These are phyloP conservation scores for Escallonia rubra DNA, from an alignment of 129 eudicot species.

Conservation along the genomic window DNA sequence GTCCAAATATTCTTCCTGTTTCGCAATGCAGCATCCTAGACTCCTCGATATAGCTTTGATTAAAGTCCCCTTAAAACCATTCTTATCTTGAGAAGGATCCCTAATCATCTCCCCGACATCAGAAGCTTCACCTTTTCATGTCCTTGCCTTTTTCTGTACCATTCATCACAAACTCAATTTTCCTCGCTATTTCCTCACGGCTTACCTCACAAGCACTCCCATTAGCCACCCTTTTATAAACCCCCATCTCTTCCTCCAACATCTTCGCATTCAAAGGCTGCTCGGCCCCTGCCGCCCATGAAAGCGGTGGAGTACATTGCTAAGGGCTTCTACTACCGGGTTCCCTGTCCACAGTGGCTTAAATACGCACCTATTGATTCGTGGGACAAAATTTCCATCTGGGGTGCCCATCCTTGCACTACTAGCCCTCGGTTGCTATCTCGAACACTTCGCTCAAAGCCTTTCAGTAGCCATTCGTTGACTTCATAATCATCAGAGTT, in stretches of 20 bases:
- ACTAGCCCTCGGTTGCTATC: slow-evolving; percentile 34
- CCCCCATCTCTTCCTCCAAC: slow-evolving; percentile 43
- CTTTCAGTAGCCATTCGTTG: slow-evolving; percentile 45
- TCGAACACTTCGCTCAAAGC: slow-evolving; percentile 26
- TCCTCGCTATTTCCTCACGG: slow-evolving; percentile 26
- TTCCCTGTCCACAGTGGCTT: slow-evolving; percentile 67
- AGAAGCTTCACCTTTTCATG: slow-evolving; percentile 24
- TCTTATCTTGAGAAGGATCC: slow-evolving; percentile 15
- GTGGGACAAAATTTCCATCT: slow-evolving; percentile 45
- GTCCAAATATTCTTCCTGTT: slow-evolving; percentile 3
- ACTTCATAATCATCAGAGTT: neutral
- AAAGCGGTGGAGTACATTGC: slow-evolving; percentile 41
- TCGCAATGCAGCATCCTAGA: slow-evolving; percentile 17
- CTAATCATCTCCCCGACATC: slow-evolving; percentile 20
- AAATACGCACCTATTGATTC: slow-evolving; percentile 42
- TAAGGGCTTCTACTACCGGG: slow-evolving; percentile 49
- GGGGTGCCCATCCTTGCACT: slow-evolving; percentile 67
- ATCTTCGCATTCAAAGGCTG: slow-evolving; percentile 42
- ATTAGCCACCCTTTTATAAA: slow-evolving; percentile 34
- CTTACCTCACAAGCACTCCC: slow-evolving; percentile 34
- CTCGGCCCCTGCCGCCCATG: slow-evolving; percentile 57
- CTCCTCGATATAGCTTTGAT: slow-evolving; percentile 29
- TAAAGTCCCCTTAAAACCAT: slow-evolving; percentile 34
- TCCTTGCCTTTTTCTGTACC: slow-evolving; percentile 15
- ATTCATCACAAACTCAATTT: slow-evolving; percentile 39